Base-by-base conservation (phyloP, 768 basidiomycete genomes). In the Neoboletus brunneissimus region DNA sequence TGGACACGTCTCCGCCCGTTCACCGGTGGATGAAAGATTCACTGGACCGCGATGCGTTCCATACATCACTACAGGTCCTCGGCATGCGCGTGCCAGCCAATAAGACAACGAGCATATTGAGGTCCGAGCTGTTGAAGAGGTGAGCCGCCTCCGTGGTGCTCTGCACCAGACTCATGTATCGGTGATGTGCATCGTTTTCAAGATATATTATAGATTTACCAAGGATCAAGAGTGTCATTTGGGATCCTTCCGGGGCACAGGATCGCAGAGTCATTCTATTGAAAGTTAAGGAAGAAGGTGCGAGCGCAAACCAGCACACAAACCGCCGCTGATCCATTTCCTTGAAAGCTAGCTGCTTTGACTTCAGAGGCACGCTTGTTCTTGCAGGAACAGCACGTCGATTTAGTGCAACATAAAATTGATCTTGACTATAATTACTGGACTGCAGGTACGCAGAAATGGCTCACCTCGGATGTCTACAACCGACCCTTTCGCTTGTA, bases 371-470 rank as follows among this genome's bases (percentile, higher is more conserved):
- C 83, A 41, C 72, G 73, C 47, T 72, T 79, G 6, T 84, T 85
- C 60, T 69, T 97, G 54, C 70, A 78, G 27, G 70, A 72, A n/a
- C 80, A 87, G 61, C 71, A 79, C 4, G 78, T 76, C 37, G 82
- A 81, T 7, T 66, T 92, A n/a, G 76, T 82, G 9, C 72, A 75
- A 16, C 82, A 91, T 64, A 74, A 72, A 0, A 58, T 98, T 41
- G 72, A 85, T 23, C 73, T 98, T 42, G 80, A 82, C 54, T 98
- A 98, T 68, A 80, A 89, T 66, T 88, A 92, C 71, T 98, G 96
- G 96, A 86, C 82, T 2, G 82, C 91, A 46, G 88, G 94, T 93
- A 64, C 32, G 51, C 38, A 45, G n/a, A 53, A 37, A 51, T 48
- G 27, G 32, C n/a, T 58, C 52, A 48, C 22, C 16, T 12, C 29